Percentiles rank a stretch among this genome's conserved stretches.
Evolutionary conservation across 108 stramenopile species (phyloP).

Genomic region (Nitzschia sp.): DNA sequence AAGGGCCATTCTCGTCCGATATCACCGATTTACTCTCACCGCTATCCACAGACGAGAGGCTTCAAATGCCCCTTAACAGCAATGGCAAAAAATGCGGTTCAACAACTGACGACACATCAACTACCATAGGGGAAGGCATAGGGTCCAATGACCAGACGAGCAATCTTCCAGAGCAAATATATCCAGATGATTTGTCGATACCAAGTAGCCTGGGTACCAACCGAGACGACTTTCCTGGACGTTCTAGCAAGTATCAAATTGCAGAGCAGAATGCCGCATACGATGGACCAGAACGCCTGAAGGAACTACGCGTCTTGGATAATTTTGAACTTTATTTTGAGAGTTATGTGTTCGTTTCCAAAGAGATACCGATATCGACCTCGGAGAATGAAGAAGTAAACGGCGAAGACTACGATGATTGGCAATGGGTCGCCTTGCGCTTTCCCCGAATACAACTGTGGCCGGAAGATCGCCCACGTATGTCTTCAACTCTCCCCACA

Average conservation of each 20-base stretch:
- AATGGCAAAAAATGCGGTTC: not conserved
- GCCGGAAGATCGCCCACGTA: conserved; percentile 41
- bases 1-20: not conserved
- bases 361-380: conserved; percentile 14
- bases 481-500: conserved; percentile 5
- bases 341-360: conserved; percentile 58
- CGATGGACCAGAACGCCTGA: conserved; percentile 57
- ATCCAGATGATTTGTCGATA: conserved; percentile 36
- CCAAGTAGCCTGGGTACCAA: conserved; percentile 40
- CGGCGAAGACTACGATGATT: conserved; percentile 32
- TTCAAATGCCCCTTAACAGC: not conserved
- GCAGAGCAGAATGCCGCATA: conserved; percentile 55
- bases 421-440: conserved; percentile 23
- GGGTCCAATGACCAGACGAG: conserved; percentile 7
- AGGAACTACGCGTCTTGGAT: conserved; percentile 43
- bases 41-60: not conserved
- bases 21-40: conserved; percentile 12
- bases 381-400: conserved; percentile 13
- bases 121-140: not conserved
- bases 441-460: conserved; percentile 47
- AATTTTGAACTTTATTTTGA: conserved; percentile 76
- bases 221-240: conserved; percentile 26
- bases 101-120: not conserved
- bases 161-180: conserved; percentile 30
- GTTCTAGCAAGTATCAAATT: conserved; percentile 42